Conservation (phyloP, 148 eudicot species). For the Linanthus parryae region DNA sequence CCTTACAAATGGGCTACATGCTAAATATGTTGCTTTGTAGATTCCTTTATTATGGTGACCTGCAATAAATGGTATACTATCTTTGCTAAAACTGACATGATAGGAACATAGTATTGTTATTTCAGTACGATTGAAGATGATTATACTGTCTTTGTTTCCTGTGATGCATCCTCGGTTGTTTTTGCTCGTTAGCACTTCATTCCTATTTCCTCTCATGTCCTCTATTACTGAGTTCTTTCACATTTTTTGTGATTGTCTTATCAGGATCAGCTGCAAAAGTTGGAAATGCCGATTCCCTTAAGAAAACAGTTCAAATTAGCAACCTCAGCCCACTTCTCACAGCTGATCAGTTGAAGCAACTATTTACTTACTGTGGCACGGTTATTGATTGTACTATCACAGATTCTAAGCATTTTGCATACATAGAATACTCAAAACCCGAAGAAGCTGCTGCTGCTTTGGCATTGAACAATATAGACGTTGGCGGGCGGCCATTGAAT, state of each 20-base stretch:
- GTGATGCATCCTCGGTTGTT: too few species aligned
- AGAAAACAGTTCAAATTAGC: conserved; percentile 90
- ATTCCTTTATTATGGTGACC: too few species aligned
- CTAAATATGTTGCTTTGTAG: not conserved
- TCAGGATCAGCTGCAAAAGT: conserved; percentile 58
- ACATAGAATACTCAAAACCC: conserved; percentile 78
- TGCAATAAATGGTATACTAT: too few species aligned
- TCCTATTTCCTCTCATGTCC: too few species aligned
- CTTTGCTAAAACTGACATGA: too few species aligned
- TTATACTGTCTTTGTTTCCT: too few species aligned
- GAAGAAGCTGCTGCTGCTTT: conserved; percentile 89
- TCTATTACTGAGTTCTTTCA: not conserved
- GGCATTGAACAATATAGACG: conserved; percentile 80
- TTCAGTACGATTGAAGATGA: too few species aligned
- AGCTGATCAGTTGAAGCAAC: conserved; percentile 84
- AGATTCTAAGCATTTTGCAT: conserved; percentile 92
- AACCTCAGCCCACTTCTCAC: conserved; percentile 86
- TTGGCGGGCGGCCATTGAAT: conserved; percentile 87
- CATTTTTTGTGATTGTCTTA: conserved; percentile 4
- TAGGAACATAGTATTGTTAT: too few species aligned
- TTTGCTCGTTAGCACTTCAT: too few species aligned
- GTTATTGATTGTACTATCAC: conserved; percentile 80
- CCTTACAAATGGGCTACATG: not conserved
- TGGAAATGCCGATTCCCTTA: conserved; percentile 44
- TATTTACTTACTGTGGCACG: conserved; percentile 81